Evolutionary conservation across 2,329 filamentous ascomycete genomes (phyloP).

Genomic region (Fusarium odoratissimum): DNA sequence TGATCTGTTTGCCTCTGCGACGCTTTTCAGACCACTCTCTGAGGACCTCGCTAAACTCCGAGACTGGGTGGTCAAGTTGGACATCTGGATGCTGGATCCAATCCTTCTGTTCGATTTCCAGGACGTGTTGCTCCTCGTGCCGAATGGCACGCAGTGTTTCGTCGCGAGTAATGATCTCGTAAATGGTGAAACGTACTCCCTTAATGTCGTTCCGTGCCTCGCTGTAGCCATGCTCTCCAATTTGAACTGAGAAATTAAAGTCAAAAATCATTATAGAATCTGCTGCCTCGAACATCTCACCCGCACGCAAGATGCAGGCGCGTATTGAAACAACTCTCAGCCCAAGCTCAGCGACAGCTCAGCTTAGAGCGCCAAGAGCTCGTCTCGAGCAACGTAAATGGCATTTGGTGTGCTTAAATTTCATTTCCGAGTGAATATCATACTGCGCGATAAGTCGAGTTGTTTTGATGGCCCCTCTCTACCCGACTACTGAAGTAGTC

Average conservation of each 20-base stretch:
- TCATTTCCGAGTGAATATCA: not conserved
- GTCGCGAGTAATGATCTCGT: constrained; percentile 54
- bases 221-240: constrained; percentile 22
- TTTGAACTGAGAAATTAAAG: constrained; percentile 48
- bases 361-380: not conserved
- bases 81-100: constrained; percentile 51
- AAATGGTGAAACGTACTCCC: constrained; percentile 51
- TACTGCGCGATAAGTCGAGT: not conserved
- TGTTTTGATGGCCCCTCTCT: no score
- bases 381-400: not conserved
- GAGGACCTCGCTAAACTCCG: constrained; percentile 44
- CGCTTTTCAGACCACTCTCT: constrained; percentile 42
- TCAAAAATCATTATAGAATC: constrained; percentile 52
- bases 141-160: constrained; percentile 31
- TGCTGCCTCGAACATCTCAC: constrained; percentile 30
- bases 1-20: constrained; percentile 8
- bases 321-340: not conserved
- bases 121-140: constrained; percentile 43
- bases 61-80: constrained; percentile 47
- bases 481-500: no score
- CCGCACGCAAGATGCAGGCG: no score
- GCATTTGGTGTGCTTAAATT: no score
- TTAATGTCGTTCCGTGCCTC: constrained; percentile 48
- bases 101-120: constrained; percentile 23
- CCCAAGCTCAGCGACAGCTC: not conserved